phyloP scores from a whole-genome alignment of 345 rosid species.

The Toxicodendron radicans region DNA sequence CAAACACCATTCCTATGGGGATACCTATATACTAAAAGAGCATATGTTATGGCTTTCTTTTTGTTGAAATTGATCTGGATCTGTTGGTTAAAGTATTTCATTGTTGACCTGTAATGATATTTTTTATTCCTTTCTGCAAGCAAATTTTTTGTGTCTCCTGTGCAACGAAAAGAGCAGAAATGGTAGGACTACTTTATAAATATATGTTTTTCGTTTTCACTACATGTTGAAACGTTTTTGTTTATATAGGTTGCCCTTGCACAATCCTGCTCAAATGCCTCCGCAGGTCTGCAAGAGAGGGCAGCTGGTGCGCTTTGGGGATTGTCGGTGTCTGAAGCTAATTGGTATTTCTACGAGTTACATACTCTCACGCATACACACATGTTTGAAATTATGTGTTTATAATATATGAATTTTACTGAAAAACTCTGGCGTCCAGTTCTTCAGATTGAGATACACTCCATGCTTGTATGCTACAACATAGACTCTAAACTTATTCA shows the following conservation, averaged over 20 bases:
- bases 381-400: background rate
- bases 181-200: background rate
- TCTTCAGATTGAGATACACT: background rate
- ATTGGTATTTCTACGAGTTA: conserved; percentile 47
- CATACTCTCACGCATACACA: background rate
- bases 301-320: conserved; percentile 99
- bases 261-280: conserved; percentile 78
- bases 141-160: background rate
- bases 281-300: conserved; percentile 95
- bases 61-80: background rate
- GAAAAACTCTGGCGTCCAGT: background rate
- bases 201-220: background rate
- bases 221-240: conserved; percentile 21
- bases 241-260: conserved; percentile 75
- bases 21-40: background rate
- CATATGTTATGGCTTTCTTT: background rate
- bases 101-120: background rate
- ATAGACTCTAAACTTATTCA: background rate
- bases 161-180: background rate
- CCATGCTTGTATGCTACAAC: background rate
- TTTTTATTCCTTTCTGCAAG: background rate
- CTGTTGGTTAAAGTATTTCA: background rate
- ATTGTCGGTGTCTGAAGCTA: conserved; percentile 89
- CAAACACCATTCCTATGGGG: background rate
- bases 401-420: background rate